Base-by-base conservation (phyloP, 1,284 basidiomycete species). In the Cryptococcus sp. region DNA sequence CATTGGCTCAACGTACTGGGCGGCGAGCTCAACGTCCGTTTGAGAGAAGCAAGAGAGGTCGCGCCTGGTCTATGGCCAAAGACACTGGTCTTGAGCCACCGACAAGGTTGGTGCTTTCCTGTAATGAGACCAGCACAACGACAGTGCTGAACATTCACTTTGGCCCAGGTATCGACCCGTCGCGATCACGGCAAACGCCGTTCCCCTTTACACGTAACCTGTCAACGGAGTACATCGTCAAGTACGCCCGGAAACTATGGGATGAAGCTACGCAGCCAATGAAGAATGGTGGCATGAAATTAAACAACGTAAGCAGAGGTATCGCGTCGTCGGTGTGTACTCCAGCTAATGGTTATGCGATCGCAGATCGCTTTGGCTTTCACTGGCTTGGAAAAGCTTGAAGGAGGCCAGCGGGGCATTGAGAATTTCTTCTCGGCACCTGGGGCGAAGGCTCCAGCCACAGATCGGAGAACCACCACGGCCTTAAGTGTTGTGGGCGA, bases 1-100 rank as follows among this genome's bases (percentile, higher is more conserved):
- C 89, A 93, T 63, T 99, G 95, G 96, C 84, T 99, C 37, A 83
- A 87, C 5, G 88, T 98, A 10, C 84, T 98, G 19, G 87, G 93
- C 10, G 90, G 92, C 16, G 95, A 99, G 70, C 82, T 99, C 17
- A 85, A 88, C 7, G 81, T 94, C 16, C 83, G 95, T 46, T 80
- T 99, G 22, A 86, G 85, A 48, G 92, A 98, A 63, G 89, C 90
- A 0, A 82, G 95, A 17, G 83, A 88, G 59, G 79, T 81, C 0
- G 83, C 83, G 20, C 86, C 88, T 0, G 87, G 87, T 37, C 74
- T 97, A 19, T 98, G 94, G 93, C 95, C 95, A 0, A 97, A 92
- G 77, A 90, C 89, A 0, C 80, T 99, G 40, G 91, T 89, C 10
- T 79, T 98, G 20, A 85, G 87, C 61, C 83, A 85, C 29, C 81